phyloP scores from a whole-genome alignment of 2,329 filamentous ascomycete genomes.

The Orbilia brochopaga region DNA sequence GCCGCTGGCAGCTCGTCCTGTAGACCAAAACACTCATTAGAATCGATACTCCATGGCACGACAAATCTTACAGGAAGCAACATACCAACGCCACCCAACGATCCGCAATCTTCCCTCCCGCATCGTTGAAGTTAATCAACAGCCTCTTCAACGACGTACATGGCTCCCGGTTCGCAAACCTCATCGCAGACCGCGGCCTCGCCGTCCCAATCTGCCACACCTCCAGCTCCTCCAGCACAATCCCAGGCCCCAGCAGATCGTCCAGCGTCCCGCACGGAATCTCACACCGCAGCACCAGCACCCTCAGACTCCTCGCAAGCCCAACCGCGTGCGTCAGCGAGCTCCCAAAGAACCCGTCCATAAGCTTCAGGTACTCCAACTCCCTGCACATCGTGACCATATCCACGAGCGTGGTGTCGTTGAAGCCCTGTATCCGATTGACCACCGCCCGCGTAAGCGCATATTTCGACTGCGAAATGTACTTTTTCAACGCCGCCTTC shows the following conservation, averaged over 20 bases:
- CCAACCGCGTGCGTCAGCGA: conserved; percentile 37
- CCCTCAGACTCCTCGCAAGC: conserved; percentile 50
- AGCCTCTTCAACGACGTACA: conserved; percentile 28
- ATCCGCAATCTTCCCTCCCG: neutral
- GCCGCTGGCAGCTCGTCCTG: conserved; percentile 20
- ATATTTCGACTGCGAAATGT: conserved; percentile 47
- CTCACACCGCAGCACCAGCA: conserved; percentile 49
- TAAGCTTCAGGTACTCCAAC: conserved; percentile 44
- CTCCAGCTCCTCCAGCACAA: conserved; percentile 35
- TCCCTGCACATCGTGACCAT: conserved; percentile 44
- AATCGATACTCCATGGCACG: neutral
- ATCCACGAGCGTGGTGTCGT: conserved; percentile 40
- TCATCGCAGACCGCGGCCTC: neutral
- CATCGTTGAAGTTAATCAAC: conserved; percentile 28
- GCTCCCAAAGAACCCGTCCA: conserved; percentile 40
- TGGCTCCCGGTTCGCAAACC: conserved; percentile 22
- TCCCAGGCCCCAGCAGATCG: conserved; percentile 24
- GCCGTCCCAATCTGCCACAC: conserved; percentile 19
- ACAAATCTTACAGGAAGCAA: neutral
- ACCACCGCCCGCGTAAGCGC: conserved; percentile 43
- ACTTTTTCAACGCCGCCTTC: conserved; percentile 50
- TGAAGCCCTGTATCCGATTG: conserved; percentile 31
- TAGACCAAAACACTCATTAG: neutral
- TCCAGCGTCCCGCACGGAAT: conserved; percentile 50
- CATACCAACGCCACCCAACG: conserved; percentile 16